These are phyloP conservation scores for Candida oleophila DNA, from an alignment of 805 yeast genomes.

Conservation along the genomic window DNA sequence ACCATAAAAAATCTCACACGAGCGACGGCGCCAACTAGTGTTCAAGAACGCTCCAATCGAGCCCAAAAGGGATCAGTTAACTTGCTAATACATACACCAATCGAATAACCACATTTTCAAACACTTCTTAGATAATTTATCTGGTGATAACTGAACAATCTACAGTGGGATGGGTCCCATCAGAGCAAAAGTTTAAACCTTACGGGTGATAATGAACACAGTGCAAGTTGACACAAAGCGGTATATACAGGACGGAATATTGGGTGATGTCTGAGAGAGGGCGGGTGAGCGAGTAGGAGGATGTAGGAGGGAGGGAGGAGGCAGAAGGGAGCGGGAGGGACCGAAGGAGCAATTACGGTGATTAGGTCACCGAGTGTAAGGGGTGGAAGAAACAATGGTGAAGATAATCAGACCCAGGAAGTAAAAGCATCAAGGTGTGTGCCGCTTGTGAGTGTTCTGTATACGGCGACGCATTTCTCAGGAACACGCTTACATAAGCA, in stretches of 20 bases:
- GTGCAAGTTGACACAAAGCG: background rate
- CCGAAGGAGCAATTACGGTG: too few species aligned
- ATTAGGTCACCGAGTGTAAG: too few species aligned
- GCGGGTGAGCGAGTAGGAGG: background rate
- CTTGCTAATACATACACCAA: conserved; percentile 31
- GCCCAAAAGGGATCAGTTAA: background rate
- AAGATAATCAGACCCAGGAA: too few species aligned
- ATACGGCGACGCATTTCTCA: too few species aligned
- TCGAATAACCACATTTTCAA: conserved; percentile 34
- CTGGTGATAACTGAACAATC: background rate
- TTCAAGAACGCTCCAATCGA: too few species aligned
- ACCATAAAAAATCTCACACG: too few species aligned
- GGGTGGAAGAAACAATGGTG: too few species aligned
- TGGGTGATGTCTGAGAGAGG: background rate
- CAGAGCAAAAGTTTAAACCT: background rate
- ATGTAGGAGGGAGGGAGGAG: background rate
- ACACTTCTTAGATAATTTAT: background rate
- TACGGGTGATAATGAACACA: conserved; percentile 1
- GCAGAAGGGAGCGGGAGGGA: background rate
- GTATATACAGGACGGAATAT: background rate
- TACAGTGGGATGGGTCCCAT: background rate
- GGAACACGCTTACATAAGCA: background rate
- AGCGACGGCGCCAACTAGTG: too few species aligned
- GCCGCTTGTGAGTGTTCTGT: too few species aligned
- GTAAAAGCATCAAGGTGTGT: too few species aligned